Conservation (phyloP, 305 asterid genomes). For the Fraxinus latifolia region DNA sequence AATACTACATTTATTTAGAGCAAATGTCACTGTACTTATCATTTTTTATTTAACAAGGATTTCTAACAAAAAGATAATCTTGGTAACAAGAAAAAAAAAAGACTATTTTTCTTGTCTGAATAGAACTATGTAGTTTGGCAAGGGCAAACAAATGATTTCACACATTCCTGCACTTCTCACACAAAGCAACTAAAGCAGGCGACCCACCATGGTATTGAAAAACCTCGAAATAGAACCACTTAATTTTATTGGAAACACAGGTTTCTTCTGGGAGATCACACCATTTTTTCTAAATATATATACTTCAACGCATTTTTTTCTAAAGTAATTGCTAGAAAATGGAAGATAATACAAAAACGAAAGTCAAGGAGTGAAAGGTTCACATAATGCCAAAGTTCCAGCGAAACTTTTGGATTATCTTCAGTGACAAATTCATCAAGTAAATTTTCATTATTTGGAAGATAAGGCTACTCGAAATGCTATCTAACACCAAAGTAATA, state of each 20-base stretch:
- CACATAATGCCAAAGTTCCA: not conserved
- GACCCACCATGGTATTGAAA: not conserved
- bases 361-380: not conserved
- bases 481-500: not conserved
- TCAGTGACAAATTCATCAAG: slow-evolving; percentile 7
- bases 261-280: not conserved
- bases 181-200: not conserved
- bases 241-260: not conserved
- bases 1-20: not conserved
- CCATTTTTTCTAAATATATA: not conserved
- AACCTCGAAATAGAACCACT: not conserved
- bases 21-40: not conserved
- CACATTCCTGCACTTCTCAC: not conserved
- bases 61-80: not conserved
- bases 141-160: not conserved
- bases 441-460: slow-evolving; percentile 11
- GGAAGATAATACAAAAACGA: not conserved
- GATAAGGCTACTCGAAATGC: slow-evolving; percentile 13
- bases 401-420: not conserved
- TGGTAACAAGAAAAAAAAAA: not conserved
- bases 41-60: not conserved
- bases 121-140: not conserved
- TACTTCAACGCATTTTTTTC: not conserved
- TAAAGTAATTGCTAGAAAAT: not conserved
- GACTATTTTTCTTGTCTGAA: not conserved